Percentiles rank a stretch among this genome's conserved stretches.
phyloP scores from a whole-genome alignment of 2,329 filamentous ascomycete genomes.

The Aciculosporium take region DNA sequence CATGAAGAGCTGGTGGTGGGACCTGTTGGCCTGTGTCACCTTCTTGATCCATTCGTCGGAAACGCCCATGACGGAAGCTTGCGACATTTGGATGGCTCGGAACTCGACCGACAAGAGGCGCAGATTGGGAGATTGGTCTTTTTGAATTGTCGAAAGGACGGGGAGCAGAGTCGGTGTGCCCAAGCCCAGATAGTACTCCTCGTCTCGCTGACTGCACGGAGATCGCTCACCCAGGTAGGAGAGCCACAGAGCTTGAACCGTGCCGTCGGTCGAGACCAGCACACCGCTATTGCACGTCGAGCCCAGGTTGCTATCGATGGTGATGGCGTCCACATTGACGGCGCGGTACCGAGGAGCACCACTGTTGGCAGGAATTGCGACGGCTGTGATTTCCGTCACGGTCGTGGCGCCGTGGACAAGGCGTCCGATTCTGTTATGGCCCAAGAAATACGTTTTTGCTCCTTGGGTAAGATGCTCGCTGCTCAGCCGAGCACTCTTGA shows the following conservation, averaged over 20 bases:
- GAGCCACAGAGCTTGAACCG: conserved; percentile 89
- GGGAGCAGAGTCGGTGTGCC: conserved; percentile 79
- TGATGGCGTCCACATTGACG: conserved; percentile 92
- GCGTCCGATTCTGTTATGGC: conserved; percentile 91
- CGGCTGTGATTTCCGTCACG: conserved; percentile 93
- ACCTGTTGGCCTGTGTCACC: conserved; percentile 75
- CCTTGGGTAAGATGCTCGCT: conserved; percentile 77
- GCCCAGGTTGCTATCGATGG: conserved; percentile 83
- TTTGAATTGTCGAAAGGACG: conserved; percentile 74
- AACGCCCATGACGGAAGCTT: conserved; percentile 93
- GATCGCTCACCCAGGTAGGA: conserved; percentile 89
- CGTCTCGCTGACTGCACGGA: conserved; percentile 65
- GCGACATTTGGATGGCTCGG: conserved; percentile 89
- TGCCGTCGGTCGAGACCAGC: conserved; percentile 75
- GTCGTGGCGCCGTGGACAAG: conserved; percentile 89
- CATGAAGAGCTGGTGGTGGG: conserved; percentile 96
- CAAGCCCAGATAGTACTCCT: conserved; percentile 91
- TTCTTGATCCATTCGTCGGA: conserved; percentile 90
- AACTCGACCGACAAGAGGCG: conserved; percentile 91
- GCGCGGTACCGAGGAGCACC: conserved; percentile 86
- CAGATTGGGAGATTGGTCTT: conserved; percentile 63
- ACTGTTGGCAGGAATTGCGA: conserved; percentile 87
- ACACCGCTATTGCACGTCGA: conserved; percentile 91
- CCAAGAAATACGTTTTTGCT: conserved; percentile 88
- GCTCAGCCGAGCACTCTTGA: conserved; percentile 76